Conservation (phyloP, 768 basidiomycete genomes). For the Dictyophora rubrovolvata region DNA sequence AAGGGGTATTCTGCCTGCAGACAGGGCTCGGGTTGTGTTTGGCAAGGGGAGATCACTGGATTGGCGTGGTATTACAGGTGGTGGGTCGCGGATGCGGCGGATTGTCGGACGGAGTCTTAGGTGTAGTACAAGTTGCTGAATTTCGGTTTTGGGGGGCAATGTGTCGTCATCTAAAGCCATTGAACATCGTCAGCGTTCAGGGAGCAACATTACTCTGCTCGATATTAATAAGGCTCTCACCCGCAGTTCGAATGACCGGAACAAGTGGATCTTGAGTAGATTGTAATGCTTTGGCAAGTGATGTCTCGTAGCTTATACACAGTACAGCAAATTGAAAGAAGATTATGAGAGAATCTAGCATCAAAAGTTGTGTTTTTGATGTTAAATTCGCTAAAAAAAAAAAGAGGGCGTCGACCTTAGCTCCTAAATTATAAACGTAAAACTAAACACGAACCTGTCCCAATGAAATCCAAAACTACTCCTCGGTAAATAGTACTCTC, state of each 20-base stretch:
- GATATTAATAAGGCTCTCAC: neutral
- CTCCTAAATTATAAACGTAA: neutral
- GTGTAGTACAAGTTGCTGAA: conserved; percentile 41
- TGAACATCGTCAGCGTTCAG: neutral
- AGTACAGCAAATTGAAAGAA: conserved; percentile 56
- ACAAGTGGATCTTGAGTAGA: conserved; percentile 32
- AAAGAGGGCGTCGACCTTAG: neutral
- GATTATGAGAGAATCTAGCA: conserved; percentile 59
- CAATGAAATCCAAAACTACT: conserved; percentile 69
- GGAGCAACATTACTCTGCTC: neutral
- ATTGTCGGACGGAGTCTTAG: conserved; percentile 46
- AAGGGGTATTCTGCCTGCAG: conserved; percentile 5
- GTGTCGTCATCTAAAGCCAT: conserved; percentile 6
- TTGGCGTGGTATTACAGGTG: conserved; percentile 23
- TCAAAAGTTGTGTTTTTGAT: conserved; percentile 55
- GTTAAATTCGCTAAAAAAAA: conserved; percentile 40
- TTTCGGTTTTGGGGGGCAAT: conserved; percentile 19
- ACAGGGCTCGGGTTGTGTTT: conserved; percentile 39
- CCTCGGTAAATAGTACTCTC: conserved; percentile 39
- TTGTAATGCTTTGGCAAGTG: conserved; percentile 30
- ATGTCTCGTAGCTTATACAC: conserved; percentile 59
- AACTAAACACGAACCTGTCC: conserved; percentile 45
- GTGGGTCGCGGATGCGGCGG: conserved; percentile 46
- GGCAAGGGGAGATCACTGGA: conserved; percentile 41
- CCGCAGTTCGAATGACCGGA: conserved; percentile 11